Percentiles rank a stretch among this genome's conserved stretches.
phyloP scores from a whole-genome alignment of 2,329 filamentous ascomycete genomes.

The Pseudocercospora crystallina region DNA sequence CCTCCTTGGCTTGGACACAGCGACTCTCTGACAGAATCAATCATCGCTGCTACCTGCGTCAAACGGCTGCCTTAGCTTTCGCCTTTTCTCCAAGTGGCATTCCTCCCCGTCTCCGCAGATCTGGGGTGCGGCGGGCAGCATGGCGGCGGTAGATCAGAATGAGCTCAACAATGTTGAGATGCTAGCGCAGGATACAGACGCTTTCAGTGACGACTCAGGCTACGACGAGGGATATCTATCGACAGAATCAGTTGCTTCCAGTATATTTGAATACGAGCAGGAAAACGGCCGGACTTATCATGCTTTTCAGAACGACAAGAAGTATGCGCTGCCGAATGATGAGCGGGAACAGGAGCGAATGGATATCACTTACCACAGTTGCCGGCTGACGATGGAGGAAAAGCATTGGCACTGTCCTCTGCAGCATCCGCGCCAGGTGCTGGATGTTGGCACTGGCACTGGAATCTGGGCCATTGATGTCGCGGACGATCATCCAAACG shows the following conservation, averaged over 20 bases:
- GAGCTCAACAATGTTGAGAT: conserved; percentile 21
- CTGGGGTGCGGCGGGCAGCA: no score
- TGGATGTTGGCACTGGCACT: conserved; percentile 53
- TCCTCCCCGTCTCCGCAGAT: no score
- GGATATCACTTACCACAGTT: conserved; percentile 29
- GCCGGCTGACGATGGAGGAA: conserved; percentile 27
- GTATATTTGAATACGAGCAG: conserved; percentile 28
- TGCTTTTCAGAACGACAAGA: conserved; percentile 31
- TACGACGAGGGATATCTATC: conserved; percentile 26
- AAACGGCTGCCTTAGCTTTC: no score
- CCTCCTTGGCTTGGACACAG: no score
- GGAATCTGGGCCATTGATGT: conserved; percentile 26
- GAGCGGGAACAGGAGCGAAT: conserved; percentile 30
- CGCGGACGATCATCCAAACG: conserved; percentile 28
- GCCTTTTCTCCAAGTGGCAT: no score
- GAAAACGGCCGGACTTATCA: conserved; percentile 26
- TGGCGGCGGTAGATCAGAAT: neutral
- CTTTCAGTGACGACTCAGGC: conserved; percentile 21
- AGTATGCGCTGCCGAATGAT: conserved; percentile 31
- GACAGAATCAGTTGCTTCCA: conserved; percentile 33
- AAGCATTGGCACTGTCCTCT: conserved; percentile 22
- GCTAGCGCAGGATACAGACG: conserved; percentile 17
- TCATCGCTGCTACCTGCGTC: no score
- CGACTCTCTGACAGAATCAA: no score
- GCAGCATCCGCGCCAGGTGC: conserved; percentile 39